These are phyloP conservation scores for Sutorius australiensis DNA, from an alignment of 768 basidiomycete genomes.

Conservation along the genomic window DNA sequence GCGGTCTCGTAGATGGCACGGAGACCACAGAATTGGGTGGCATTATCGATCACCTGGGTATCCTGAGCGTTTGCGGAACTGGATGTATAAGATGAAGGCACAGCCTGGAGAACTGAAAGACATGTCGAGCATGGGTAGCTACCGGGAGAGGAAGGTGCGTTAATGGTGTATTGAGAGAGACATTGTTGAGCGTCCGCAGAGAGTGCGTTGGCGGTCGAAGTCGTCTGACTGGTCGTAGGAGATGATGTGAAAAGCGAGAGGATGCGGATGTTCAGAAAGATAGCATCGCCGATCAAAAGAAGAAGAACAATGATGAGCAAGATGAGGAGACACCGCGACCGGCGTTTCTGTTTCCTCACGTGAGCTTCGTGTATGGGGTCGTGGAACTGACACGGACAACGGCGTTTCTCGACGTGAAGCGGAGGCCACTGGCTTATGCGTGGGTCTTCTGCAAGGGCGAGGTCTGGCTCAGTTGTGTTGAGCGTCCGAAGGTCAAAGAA, in stretches of 20 bases:
- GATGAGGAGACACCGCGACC: slow-evolving; percentile 29
- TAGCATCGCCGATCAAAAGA: slow-evolving; percentile 39
- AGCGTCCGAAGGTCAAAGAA: slow-evolving; percentile 36
- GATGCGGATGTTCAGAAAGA: slow-evolving; percentile 38
- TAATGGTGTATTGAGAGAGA: slow-evolving; percentile 41
- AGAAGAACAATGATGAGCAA: slow-evolving; percentile 40
- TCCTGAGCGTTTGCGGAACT: slow-evolving; percentile 32
- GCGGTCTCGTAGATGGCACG: slow-evolving; percentile 41
- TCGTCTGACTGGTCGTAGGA: slow-evolving; percentile 17
- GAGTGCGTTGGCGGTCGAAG: slow-evolving; percentile 28
- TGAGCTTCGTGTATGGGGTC: slow-evolving; percentile 19
- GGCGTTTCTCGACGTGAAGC: slow-evolving; percentile 37
- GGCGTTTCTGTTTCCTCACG: slow-evolving; percentile 29
- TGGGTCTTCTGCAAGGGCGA: slow-evolving; percentile 23
- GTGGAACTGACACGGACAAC: slow-evolving; percentile 20
- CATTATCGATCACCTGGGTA: slow-evolving; percentile 31
- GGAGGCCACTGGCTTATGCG: slow-evolving; percentile 35
- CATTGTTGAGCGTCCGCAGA: slow-evolving; percentile 42
- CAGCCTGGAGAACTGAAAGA: slow-evolving; percentile 36
- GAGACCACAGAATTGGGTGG: slow-evolving; percentile 47
- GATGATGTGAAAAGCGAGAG: slow-evolving; percentile 17
- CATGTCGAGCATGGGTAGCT: slow-evolving; percentile 46
- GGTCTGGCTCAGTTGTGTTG: slow-evolving; percentile 22
- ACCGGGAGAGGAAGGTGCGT: slow-evolving; percentile 42
- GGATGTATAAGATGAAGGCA: slow-evolving; percentile 34